A percentile compares a stretch with the other conserved stretches of the same genome.
Conservation (phyloP, 108 stramenopile species). For the Fragilaria crotonensis region DNA sequence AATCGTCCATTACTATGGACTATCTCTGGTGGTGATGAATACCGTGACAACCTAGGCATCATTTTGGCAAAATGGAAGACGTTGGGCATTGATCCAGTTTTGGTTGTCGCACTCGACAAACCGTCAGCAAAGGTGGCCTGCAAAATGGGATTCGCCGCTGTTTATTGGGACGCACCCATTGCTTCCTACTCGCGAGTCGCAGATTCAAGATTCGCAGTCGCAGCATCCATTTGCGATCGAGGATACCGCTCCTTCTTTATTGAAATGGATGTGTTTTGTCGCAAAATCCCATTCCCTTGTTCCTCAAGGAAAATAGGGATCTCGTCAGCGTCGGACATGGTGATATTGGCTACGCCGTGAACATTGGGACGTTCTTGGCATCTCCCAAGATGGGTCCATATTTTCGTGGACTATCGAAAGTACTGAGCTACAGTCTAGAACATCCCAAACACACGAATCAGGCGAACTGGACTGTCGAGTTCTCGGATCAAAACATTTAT, state of each 20-base stretch:
- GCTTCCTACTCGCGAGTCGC: neutral
- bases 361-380: neutral
- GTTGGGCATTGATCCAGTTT: neutral
- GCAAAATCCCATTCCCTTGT: neutral
- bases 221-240: neutral
- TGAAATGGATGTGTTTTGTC: constrained; percentile 2
- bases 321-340: neutral
- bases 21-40: neutral
- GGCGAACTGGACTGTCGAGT: neutral
- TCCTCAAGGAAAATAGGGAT: neutral
- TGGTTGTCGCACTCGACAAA: neutral
- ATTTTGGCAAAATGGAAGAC: neutral
- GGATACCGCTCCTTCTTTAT: neutral
- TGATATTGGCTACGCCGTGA: neutral
- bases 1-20: neutral
- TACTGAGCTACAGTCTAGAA: neutral
- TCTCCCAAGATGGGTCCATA: neutral
- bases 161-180: neutral
- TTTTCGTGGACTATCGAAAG: neutral
- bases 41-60: neutral
- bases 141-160: neutral
- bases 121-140: neutral
- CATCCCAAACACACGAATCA: neutral
- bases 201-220: neutral
- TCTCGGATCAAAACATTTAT: neutral